A percentile compares a stretch with the other conserved stretches of the same genome.
Conservation (phyloP, 495 filamentous ascomycete genomes). For the Trichoderma parareesei region DNA sequence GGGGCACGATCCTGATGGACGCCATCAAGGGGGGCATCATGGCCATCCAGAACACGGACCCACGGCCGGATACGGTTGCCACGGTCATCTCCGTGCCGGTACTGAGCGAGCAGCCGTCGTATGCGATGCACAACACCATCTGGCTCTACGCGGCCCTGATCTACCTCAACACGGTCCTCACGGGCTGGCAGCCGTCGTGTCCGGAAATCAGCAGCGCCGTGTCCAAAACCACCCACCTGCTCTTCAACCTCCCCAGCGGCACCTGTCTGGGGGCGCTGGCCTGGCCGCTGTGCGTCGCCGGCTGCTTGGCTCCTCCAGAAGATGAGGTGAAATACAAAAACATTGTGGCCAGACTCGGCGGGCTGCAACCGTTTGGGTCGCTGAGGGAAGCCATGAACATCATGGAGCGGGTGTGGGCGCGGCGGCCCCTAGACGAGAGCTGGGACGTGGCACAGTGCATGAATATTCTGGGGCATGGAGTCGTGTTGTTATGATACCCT, state of each 20-base stretch:
- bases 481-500: conserved; percentile 30
- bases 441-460: conserved; percentile 37
- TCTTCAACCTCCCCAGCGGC: conserved; percentile 20
- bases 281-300: conserved; percentile 47
- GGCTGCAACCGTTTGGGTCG: conserved; percentile 36
- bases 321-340: conserved; percentile 34
- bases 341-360: conserved; percentile 31
- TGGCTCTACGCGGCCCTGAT: conserved; percentile 43
- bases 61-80: conserved; percentile 3
- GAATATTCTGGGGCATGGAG: conserved; percentile 25
- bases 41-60: conserved; percentile 19
- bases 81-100: conserved; percentile 6
- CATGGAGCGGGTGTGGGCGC: conserved; percentile 43
- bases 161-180: conserved; percentile 42
- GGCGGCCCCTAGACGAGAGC: conserved; percentile 25
- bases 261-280: conserved; percentile 33
- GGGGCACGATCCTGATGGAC: conserved; percentile 32
- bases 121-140: conserved; percentile 17
- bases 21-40: conserved; percentile 24
- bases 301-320: conserved; percentile 37
- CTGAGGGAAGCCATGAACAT: conserved; percentile 39
- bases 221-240: conserved; percentile 24
- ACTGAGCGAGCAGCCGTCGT: conserved; percentile 13
- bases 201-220: conserved; percentile 32
- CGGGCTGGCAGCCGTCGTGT: conserved; percentile 44